These are phyloP conservation scores for Hypoxylon crocopeplum DNA, from an alignment of 495 filamentous ascomycete species.

Conservation along the genomic window DNA sequence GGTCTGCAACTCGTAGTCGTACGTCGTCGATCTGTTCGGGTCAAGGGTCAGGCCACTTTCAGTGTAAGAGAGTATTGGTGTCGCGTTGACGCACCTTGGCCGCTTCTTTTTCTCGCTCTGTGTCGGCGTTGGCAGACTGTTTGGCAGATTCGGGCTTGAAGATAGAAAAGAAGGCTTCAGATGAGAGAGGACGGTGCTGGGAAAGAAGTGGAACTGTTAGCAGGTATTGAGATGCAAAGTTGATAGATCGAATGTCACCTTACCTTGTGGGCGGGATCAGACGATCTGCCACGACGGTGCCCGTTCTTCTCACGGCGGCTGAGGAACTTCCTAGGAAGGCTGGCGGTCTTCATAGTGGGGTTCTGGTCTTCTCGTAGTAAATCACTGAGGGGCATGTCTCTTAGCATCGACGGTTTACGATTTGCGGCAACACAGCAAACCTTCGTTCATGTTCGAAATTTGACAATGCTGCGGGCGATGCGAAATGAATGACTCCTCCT, in stretches of 20 bases:
- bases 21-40: constrained; percentile 62
- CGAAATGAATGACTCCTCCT: background rate
- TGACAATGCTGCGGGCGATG: background rate
- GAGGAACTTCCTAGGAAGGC: constrained; percentile 62
- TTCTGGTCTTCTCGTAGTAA: constrained; percentile 23
- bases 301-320: constrained; percentile 74
- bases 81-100: constrained; percentile 44
- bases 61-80: background rate
- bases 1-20: constrained; percentile 54
- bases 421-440: constrained; percentile 12
- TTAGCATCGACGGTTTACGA: constrained; percentile 21
- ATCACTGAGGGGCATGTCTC: constrained; percentile 22
- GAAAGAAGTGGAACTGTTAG: constrained; percentile 32
- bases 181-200: constrained; percentile 47
- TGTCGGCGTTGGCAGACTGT: constrained; percentile 58
- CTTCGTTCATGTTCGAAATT: constrained; percentile 23
- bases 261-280: constrained; percentile 58
- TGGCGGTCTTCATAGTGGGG: constrained; percentile 46
- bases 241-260: constrained; percentile 32
- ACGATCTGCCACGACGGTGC: constrained; percentile 56
- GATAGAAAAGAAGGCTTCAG: constrained; percentile 57
- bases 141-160: constrained; percentile 62
- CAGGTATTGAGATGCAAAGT: constrained; percentile 21
- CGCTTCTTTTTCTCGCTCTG: constrained; percentile 55
- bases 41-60: constrained; percentile 15